These are phyloP conservation scores for Graphiopsis chlorocephala DNA, from an alignment of 2,329 filamentous ascomycete species.

Conservation along the genomic window DNA sequence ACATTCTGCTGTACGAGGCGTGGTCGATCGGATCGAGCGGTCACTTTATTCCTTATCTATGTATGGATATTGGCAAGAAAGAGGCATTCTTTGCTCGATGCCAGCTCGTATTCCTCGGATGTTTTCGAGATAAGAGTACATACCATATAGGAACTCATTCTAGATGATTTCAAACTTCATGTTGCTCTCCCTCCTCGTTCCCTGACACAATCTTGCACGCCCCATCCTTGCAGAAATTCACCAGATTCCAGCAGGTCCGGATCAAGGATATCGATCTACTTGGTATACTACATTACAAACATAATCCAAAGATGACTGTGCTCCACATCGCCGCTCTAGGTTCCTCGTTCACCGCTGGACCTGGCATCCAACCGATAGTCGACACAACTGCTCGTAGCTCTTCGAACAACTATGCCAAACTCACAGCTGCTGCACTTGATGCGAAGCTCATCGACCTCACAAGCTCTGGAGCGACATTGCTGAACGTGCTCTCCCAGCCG, in stretches of 20 bases:
- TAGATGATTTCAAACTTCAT: no score
- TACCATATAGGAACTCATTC: no score
- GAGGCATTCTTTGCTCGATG: background rate
- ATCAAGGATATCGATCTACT: no score
- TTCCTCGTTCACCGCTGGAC: conserved; percentile 28
- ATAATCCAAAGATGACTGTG: background rate
- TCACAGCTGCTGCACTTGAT: conserved; percentile 32
- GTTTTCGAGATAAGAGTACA: background rate
- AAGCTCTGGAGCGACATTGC: conserved; percentile 40
- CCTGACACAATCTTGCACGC: no score
- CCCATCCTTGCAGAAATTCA: no score
- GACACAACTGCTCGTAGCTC: conserved; percentile 33
- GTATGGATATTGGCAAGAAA: background rate
- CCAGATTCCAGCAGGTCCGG: no score
- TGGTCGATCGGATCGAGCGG: background rate
- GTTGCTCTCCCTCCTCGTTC: no score
- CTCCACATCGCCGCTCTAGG: conserved; percentile 18
- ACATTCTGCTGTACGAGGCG: background rate
- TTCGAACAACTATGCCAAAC: conserved; percentile 37
- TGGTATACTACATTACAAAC: background rate
- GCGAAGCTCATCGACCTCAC: conserved; percentile 27
- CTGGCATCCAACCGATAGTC: conserved; percentile 33
- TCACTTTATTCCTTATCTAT: background rate
- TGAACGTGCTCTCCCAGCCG: conserved; percentile 24
- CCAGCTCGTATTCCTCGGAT: background rate